Percentiles rank a stretch among this genome's conserved stretches.
phyloP scores from a whole-genome alignment of 1,284 basidiomycete genomes.

The Rhodotorula sp. region DNA sequence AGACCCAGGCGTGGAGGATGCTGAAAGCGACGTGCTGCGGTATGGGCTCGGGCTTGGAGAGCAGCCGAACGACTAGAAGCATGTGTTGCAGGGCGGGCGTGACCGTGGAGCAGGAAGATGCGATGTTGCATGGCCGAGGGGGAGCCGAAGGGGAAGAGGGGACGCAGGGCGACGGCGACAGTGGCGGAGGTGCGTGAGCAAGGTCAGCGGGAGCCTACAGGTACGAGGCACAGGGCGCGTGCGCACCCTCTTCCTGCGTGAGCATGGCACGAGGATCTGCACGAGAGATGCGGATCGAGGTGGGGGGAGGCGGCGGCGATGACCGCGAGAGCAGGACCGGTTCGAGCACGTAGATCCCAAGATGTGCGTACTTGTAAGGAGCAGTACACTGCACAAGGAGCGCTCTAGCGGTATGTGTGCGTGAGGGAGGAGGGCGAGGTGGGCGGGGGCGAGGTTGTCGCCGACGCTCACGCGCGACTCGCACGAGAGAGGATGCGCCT shows the following conservation, averaged over 20 bases:
- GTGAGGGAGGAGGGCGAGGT: neutral
- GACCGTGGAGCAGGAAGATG: too few species aligned
- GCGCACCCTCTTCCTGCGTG: conserved; percentile 35
- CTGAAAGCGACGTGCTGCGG: conserved; percentile 31
- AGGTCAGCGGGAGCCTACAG: too few species aligned
- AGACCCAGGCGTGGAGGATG: conserved; percentile 38
- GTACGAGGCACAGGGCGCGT: too few species aligned
- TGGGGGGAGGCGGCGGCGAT: neutral
- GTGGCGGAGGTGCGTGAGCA: neutral
- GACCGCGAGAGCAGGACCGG: neutral
- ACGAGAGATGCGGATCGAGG: neutral
- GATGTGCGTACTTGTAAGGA: too few species aligned
- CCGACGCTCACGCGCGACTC: neutral
- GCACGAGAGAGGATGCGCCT: conserved; percentile 9
- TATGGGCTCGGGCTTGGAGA: conserved; percentile 23
- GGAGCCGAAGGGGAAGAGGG: too few species aligned
- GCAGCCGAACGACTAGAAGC: conserved; percentile 27
- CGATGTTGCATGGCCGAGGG: too few species aligned
- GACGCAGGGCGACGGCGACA: neutral
- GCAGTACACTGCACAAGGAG: too few species aligned
- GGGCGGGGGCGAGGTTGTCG: neutral
- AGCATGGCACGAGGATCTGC: conserved; percentile 16
- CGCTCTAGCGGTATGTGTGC: too few species aligned
- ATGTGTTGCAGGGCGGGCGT: too few species aligned
- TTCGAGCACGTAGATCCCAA: too few species aligned